Conservation (phyloP, 192 early-diverging fungal species). For the Chytriomyces sp. region DNA sequence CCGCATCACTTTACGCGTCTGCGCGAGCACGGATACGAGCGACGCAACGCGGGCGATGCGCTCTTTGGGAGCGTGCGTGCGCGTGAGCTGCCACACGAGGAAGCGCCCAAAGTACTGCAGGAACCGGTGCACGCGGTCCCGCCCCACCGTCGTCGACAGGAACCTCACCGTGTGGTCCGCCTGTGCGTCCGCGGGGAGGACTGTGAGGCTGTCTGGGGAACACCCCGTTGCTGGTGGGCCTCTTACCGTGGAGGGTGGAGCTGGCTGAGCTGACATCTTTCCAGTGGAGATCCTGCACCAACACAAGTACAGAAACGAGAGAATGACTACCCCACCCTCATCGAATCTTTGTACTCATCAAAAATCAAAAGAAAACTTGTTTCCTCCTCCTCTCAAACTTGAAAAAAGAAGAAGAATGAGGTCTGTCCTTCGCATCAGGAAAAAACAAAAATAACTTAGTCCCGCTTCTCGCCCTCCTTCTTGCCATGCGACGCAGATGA, state of each 20-base stretch:
- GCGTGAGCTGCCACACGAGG: conserved; percentile 51
- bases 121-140: conserved; percentile 61
- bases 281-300: no score
- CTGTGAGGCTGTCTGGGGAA: not conserved
- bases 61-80: conserved; percentile 52
- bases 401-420: no score
- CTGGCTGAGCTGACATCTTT: no score
- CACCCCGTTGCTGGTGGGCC: no score
- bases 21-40: conserved; percentile 59
- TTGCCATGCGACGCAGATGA: not conserved
- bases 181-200: not conserved
- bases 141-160: conserved; percentile 45
- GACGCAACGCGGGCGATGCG: conserved; percentile 57
- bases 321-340: no score
- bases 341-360: no score
- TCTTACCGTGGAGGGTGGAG: no score
- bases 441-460: not conserved
- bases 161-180: conserved; percentile 45
- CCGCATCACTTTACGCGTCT: conserved; percentile 70
- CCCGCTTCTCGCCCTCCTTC: not conserved
- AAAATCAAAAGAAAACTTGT: no score
- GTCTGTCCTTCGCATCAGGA: no score
- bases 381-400: no score
- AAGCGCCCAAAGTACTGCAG: conserved; percentile 85
- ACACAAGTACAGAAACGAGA: no score